Conservation (phyloP, 2,329 filamentous ascomycete species). For the Ophiostoma piceae region DNA sequence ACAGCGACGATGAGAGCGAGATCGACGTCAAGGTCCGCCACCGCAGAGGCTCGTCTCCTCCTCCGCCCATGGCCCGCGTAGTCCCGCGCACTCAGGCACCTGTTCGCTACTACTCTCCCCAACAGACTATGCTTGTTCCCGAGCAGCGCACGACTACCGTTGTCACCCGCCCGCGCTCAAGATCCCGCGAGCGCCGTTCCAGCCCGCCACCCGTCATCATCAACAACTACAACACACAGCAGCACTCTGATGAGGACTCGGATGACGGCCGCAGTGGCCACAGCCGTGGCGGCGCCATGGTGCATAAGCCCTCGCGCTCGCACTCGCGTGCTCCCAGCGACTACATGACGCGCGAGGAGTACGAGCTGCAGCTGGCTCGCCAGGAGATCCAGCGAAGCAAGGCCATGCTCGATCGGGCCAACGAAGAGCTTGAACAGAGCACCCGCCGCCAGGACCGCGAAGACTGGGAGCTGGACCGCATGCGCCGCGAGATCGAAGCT, state of each 20-base stretch:
- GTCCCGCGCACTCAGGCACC: slow-evolving; percentile 28
- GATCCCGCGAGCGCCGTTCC: slow-evolving; percentile 45
- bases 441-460: slow-evolving; percentile 47
- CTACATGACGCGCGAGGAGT: slow-evolving; percentile 42
- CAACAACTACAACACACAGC: slow-evolving; percentile 46
- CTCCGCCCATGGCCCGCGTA: slow-evolving; percentile 32
- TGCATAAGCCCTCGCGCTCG: slow-evolving; percentile 21
- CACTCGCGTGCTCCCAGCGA: slow-evolving; percentile 28
- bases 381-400: background rate
- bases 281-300: slow-evolving; percentile 30
- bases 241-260: slow-evolving; percentile 39
- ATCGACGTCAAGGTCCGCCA: slow-evolving; percentile 47
- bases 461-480: slow-evolving; percentile 37
- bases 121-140: slow-evolving; percentile 39
- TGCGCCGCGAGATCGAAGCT: slow-evolving; percentile 41
- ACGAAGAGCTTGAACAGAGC: slow-evolving; percentile 34
- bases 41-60: slow-evolving; percentile 32
- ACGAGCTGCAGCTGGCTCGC: slow-evolving; percentile 29
- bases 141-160: slow-evolving; percentile 45
- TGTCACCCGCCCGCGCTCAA: slow-evolving; percentile 38
- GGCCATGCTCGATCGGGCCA: background rate
- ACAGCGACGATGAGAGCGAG: slow-evolving; percentile 50
- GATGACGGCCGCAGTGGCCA: slow-evolving; percentile 29
- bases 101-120: slow-evolving; percentile 39
- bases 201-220: slow-evolving; percentile 51